Base-by-base conservation (phyloP, 768 basidiomycete species). In the Mrakia blollopis region DNA sequence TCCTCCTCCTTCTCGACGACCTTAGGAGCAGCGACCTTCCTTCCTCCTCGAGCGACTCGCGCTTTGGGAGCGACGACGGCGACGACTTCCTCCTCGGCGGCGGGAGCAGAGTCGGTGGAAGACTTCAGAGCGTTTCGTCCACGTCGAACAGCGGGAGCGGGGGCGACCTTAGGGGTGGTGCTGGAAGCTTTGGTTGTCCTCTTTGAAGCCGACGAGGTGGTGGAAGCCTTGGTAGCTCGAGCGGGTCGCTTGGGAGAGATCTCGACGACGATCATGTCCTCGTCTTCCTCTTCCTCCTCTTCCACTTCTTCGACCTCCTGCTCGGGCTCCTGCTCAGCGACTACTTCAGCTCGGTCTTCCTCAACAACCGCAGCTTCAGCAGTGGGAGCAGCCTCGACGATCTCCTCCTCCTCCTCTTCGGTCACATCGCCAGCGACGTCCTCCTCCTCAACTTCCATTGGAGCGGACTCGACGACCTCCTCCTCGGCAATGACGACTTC, bases 241-340 rank as follows among this genome's bases (percentile, higher is more conserved):
- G 65, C 65, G 23, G 65, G 65, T 68, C 65, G 35, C 18, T 68
- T 68, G 39, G 65, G 65, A 16, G 65, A 68, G 25, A 68, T 25
- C 39, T 68, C 65, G 37, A 68, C 16, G 35, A 41, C 65, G 65
- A 68, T 39, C 65, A 39, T 39, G 35, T 68, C 65, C 65, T 68
- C 65, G 13, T 68, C 35, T 8, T 63, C 62, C 30, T 63, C 16
- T 32, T 63, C 62, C 25, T 63, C 62, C 62, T 63, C 62, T n/a
- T 57, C 57, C 4, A 16, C 44, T n/a, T n/a, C n/a, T n/a, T 21
- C 54, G n/a, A 28, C 54, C 6, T 57, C 6, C 5, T 5, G 7
- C 54, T 62, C 61, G 10, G 6, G n/a, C 13, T n/a, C n/a, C 11
- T 41, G 6, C 18, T 50, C 47, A 23, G 23, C 28, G 10, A 65